Percentiles rank a stretch among this genome's conserved stretches.
phyloP scores from a whole-genome alignment of 345 rosid genomes.

The Bretschneidera sinensis region DNA sequence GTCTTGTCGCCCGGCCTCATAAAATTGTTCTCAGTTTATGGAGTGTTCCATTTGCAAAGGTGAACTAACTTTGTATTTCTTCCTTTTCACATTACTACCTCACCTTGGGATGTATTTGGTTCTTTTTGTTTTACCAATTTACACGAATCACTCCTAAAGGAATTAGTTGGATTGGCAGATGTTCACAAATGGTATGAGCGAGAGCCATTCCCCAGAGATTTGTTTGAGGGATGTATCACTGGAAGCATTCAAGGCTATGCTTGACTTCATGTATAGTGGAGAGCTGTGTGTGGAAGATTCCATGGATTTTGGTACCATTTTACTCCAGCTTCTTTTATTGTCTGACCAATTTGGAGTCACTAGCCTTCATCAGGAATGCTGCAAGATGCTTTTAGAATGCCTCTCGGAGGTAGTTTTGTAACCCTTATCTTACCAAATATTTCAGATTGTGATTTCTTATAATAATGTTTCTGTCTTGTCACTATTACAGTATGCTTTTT shows the following conservation, averaged over 20 bases:
- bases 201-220: slow-evolving; percentile 64
- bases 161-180: slow-evolving; percentile 45
- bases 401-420: slow-evolving; percentile 72
- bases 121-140: slow-evolving; percentile 5
- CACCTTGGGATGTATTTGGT: not conserved
- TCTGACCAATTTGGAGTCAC: slow-evolving; percentile 86
- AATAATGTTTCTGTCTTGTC: slow-evolving; percentile 10
- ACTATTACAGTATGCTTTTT: slow-evolving; percentile 32
- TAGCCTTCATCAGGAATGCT: slow-evolving; percentile 93
- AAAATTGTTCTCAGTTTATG: slow-evolving; percentile 76
- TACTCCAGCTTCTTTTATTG: slow-evolving; percentile 79
- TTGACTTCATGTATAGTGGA: slow-evolving; percentile 79
- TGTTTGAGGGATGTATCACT: slow-evolving; percentile 68
- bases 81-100: slow-evolving; percentile 1
- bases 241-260: slow-evolving; percentile 75
- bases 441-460: slow-evolving; percentile 10
- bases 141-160: slow-evolving; percentile 10
- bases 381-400: slow-evolving; percentile 81
- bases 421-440: slow-evolving; percentile 17
- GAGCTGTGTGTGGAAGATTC: slow-evolving; percentile 62
- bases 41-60: slow-evolving; percentile 95
- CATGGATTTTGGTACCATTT: slow-evolving; percentile 52
- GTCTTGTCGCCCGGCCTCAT: slow-evolving; percentile 61
- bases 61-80: slow-evolving; percentile 24
- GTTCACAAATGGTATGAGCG: slow-evolving; percentile 99